phyloP scores from a whole-genome alignment of 2,329 filamentous ascomycete genomes.

The Stemphylium vesicarium region DNA sequence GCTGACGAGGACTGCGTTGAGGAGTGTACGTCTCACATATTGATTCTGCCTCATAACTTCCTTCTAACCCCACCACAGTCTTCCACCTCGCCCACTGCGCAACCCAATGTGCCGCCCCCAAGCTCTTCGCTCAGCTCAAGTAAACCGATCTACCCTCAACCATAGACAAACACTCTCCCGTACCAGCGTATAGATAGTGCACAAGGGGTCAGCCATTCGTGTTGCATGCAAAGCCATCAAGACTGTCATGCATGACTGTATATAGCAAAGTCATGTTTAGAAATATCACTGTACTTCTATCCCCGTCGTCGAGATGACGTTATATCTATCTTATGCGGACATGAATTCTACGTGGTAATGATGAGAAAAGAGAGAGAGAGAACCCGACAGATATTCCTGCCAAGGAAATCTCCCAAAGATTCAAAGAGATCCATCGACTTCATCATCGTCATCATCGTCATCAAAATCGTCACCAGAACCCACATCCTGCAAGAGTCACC shows the following conservation, averaged over 20 bases:
- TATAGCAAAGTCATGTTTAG: slow-evolving; percentile 47
- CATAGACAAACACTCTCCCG: slow-evolving; percentile 9
- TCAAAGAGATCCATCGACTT: background rate
- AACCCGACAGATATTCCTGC: background rate
- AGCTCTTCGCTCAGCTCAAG: slow-evolving; percentile 92
- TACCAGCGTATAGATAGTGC: slow-evolving; percentile 21
- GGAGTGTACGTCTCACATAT: slow-evolving; percentile 77
- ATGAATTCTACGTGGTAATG: background rate
- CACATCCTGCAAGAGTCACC: slow-evolving; percentile 28
- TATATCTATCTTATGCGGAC: too few relatives aligned
- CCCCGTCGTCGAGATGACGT: background rate
- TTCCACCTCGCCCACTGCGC: slow-evolving; percentile 99
- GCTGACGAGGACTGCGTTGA: slow-evolving; percentile 96
- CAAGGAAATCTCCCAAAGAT: background rate
- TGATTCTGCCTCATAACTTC: background rate
- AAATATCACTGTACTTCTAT: slow-evolving; percentile 45
- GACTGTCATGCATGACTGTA: slow-evolving; percentile 43
- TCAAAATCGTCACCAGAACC: slow-evolving; percentile 14
- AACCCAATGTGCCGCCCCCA: slow-evolving; percentile 88
- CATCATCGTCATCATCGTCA: background rate
- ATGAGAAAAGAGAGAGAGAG: background rate
- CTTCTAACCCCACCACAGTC: slow-evolving; percentile 63
- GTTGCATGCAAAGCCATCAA: slow-evolving; percentile 29
- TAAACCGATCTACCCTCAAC: slow-evolving; percentile 58
- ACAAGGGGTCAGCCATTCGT: slow-evolving; percentile 23